Evolutionary conservation across 2,329 filamentous ascomycete genomes (phyloP).

Genomic region (Phyllosticta citriasiana): DNA sequence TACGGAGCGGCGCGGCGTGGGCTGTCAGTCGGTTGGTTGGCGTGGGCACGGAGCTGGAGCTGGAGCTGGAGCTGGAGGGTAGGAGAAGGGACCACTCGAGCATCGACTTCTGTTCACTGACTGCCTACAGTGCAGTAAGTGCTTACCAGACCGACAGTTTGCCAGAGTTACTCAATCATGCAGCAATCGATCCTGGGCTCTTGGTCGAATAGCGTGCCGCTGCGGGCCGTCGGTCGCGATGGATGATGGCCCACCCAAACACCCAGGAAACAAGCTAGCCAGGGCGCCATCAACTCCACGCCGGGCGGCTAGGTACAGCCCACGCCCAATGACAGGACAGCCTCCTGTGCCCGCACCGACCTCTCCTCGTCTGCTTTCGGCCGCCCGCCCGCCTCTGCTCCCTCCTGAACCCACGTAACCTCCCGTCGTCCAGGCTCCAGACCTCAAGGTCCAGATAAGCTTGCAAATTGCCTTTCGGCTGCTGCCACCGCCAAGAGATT

Average conservation of each 20-base stretch:
- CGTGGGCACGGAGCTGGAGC: not conserved
- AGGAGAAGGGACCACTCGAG: no score
- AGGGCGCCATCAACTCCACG: not conserved
- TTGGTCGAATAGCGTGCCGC: not conserved
- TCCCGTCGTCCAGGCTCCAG: not conserved
- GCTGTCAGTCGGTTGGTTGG: no score
- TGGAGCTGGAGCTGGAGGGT: no score
- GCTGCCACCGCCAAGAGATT: constrained; percentile 5
- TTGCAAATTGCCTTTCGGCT: constrained; percentile 7
- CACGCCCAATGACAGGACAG: not conserved
- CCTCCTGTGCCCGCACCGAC: not conserved
- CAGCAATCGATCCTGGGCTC: not conserved
- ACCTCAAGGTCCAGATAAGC: not conserved
- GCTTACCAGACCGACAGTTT: no score
- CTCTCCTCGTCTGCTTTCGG: not conserved
- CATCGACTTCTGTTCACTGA: no score
- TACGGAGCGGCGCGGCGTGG: not conserved
- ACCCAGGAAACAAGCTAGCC: no score
- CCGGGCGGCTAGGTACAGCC: not conserved
- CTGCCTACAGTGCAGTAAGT: no score
- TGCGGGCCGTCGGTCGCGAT: not conserved
- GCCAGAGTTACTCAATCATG: no score
- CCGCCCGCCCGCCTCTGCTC: no score
- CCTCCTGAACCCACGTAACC: not conserved
- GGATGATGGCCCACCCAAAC: no score